Base-by-base conservation (phyloP, 495 filamentous ascomycete species). In the Baudoinia panamericana region DNA sequence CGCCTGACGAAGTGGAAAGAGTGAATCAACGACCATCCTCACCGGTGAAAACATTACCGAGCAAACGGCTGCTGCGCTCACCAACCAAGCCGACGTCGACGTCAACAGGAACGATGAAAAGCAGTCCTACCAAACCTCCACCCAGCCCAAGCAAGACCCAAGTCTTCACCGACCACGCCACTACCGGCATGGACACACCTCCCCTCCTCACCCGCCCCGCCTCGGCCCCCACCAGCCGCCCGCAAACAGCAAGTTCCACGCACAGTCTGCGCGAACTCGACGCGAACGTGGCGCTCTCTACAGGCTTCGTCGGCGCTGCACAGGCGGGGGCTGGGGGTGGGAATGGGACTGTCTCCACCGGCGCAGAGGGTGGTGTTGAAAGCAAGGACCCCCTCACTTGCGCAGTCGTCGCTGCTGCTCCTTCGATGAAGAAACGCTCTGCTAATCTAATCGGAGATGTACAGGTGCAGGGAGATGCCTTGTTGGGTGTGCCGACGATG, bases 111-210 rank as follows among this genome's bases (percentile, higher is more conserved):
- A n/a, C 30, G 6, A 20, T 31, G n/a, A 44, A 32, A 28, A 21
- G 26, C 26, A 49, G 37, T 22, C 28, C 42, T 8, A 22, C 18
- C 17, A 53, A 47, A 36, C 16, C 50, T 12, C 40, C 46, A 10
- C 32, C 52, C 25, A 61, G 57, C 39, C 61, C 61, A 4, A 55
- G 41, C 36, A 64, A 64, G 43, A 47, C 52, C 13, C 32, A 33
- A 15, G 36, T 63, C 44, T 61, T 61, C 45, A 52, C 56, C 36
- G 59, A n/a, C n/a, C n/a, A n/a, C n/a, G n/a, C n/a, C n/a, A n/a
- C n/a, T n/a, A n/a, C n/a, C n/a, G n/a, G n/a, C n/a, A n/a, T n/a
- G n/a, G n/a, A 63, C 37, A 43, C 46, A 41, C 45, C 39, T 34
- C 49, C 25, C 32, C 25, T 28, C 44, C 26, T 41, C 36, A 33